Evolutionary conservation across 1,284 basidiomycete species (phyloP).

Genomic region (Moniliella sp.): DNA sequence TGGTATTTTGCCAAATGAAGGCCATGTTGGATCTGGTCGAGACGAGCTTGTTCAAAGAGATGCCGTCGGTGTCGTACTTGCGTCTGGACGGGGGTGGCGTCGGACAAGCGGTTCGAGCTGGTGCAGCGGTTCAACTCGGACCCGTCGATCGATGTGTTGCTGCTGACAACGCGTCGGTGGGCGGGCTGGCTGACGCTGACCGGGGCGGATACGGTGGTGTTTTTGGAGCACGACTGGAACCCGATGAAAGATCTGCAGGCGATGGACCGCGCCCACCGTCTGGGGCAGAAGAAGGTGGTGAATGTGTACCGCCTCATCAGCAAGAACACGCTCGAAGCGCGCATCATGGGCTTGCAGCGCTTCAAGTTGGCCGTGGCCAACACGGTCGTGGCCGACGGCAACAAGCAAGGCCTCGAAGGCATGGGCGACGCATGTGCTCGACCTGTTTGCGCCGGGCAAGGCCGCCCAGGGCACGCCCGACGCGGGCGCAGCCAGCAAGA

Average conservation of each 20-base stretch:
- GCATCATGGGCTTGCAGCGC: constrained; percentile 91
- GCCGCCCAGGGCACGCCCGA: too few relatives aligned
- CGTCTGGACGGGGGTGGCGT: constrained; percentile 52
- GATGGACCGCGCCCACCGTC: constrained; percentile 93
- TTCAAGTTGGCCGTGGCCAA: constrained; percentile 97
- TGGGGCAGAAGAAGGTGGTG: constrained; percentile 90
- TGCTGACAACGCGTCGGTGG: constrained; percentile 88
- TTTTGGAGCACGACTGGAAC: constrained; percentile 99
- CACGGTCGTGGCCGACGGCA: constrained; percentile 90
- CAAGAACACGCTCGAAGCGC: constrained; percentile 87
- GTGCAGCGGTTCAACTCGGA: constrained; percentile 96
- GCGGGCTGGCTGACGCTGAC: constrained; percentile 87
- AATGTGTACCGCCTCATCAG: constrained; percentile 96
- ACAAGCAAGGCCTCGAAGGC: constrained; percentile 56
- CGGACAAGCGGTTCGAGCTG: constrained; percentile 37
- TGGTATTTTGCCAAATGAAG: constrained; percentile 98
- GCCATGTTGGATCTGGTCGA: constrained; percentile 98
- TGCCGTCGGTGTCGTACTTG: constrained; percentile 95
- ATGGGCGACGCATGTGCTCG: constrained; percentile 95
- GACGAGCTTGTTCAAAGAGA: constrained; percentile 67
- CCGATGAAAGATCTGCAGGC: constrained; percentile 98
- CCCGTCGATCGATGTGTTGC: constrained; percentile 83
- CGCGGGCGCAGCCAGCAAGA: background rate
- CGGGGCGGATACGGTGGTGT: constrained; percentile 95
- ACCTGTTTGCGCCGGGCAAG: too few relatives aligned